Evolutionary conservation across 495 filamentous ascomycete genomes (phyloP).

Genomic region (Sphaerosporella brunnea): DNA sequence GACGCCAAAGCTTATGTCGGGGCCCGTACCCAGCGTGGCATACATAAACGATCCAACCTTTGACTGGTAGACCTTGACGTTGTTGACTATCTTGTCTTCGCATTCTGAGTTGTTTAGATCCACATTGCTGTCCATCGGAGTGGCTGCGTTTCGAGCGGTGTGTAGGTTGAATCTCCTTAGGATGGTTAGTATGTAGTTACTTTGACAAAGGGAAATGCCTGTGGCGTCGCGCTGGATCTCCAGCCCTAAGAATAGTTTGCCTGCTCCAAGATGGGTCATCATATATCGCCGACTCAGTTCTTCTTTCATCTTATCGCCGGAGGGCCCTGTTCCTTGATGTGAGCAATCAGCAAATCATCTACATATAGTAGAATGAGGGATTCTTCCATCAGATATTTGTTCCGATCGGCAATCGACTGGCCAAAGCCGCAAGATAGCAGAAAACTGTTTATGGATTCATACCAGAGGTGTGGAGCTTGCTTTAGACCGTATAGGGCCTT

Average conservation of each 20-base stretch:
- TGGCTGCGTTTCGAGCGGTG: background rate
- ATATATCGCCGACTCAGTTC: background rate
- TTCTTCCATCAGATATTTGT: background rate
- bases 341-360: constrained; percentile 8
- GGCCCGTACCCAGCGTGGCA: background rate
- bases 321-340: background rate
- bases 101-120: background rate
- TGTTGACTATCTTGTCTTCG: background rate
- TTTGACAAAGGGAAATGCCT: background rate
- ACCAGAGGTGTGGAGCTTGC: constrained; percentile 6
- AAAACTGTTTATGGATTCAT: constrained; percentile 4
- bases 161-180: background rate
- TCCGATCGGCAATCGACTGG: background rate
- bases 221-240: background rate
- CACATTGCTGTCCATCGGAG: background rate
- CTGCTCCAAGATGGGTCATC: constrained; percentile 9
- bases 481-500: constrained; percentile 8
- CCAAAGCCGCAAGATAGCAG: constrained; percentile 1
- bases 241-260: constrained; percentile 5
- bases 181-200: background rate
- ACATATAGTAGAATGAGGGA: constrained; percentile 6
- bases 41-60: background rate
- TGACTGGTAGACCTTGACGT: background rate
- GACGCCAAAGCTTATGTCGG: background rate
- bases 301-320: background rate